Evolutionary conservation across 371 early-diverging fungal genomes (phyloP), one percentile per base, ranked within the genome.

Genomic region (Smittium culicis): DNA sequence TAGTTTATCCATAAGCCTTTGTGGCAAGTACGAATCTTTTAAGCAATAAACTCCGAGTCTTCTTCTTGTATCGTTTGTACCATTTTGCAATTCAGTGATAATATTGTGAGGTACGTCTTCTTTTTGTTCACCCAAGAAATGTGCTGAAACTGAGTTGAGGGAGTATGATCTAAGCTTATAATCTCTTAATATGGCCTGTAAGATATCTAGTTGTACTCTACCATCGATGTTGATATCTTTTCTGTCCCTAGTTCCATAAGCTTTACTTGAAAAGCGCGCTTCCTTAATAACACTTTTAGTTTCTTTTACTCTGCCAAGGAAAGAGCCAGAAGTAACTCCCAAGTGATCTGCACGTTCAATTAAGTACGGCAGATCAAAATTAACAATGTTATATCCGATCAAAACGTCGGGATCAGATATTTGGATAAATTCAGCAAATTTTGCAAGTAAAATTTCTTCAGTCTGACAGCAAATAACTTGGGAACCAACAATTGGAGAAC

Each of bases 31-130:
- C 0, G 99, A 97, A 81, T 99, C 99, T 85, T 98, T 98, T 65
- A 99, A 79, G 77, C 99, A 99, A 79, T 99, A 99, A 14, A 97
- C 86, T 0, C 99, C 99, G 35, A 99, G 81, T 67, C 99, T 87
- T 57, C 96, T 83, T 34, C 99, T 86, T 0, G 99, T 98, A 70
- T 99, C 99, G 45, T 85, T 83, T 72, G 89, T 92, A 45, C 93
- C 96, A 64, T 97, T 92, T 68, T 96, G 96, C 27, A 99, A 80
- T 61, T 94, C 96, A 0, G 92, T 88, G 78, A 99, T 99, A 61
- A 97, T 95, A 1, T 94, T 93, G 73, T 98, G 93, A 70, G 96
- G 99, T 0, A 99, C 99, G 75, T 99, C 99, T 79, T 99, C 99
- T 77, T 99, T 99, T 82, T 99, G 99, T 73, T 99, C 99, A 57